These are phyloP conservation scores for Wickerhamiella alocasiicola DNA, from an alignment of 805 yeast genomes.

Conservation along the genomic window DNA sequence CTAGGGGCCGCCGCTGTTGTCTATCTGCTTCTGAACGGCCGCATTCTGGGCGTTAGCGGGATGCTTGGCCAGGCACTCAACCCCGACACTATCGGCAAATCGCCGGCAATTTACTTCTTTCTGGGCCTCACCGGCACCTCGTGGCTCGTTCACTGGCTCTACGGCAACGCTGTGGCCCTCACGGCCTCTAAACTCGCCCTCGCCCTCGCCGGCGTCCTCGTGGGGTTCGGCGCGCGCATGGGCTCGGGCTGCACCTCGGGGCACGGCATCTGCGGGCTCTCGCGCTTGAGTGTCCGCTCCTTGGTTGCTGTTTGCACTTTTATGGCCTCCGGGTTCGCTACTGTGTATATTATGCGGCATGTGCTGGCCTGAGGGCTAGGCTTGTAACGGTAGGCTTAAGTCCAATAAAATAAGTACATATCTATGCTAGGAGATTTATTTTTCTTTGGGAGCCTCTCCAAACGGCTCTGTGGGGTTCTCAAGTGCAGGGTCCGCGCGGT, in stretches of 20 bases:
- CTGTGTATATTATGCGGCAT: slow-evolving; percentile 4
- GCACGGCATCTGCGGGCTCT: slow-evolving; percentile 38
- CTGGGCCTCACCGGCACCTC: slow-evolving; percentile 21
- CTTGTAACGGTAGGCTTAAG: background rate
- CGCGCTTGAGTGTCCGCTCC: slow-evolving; percentile 34
- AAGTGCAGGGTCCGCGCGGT: slow-evolving; percentile 9
- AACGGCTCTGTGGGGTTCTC: background rate
- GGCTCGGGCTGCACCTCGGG: slow-evolving; percentile 45
- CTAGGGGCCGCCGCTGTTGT: slow-evolving; percentile 6
- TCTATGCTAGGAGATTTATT: background rate
- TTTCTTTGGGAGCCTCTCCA: background rate
- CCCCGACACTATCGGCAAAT: background rate
- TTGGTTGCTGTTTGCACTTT: slow-evolving; percentile 34
- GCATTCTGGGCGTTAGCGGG: slow-evolving; percentile 10
- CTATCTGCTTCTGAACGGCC: slow-evolving; percentile 2
- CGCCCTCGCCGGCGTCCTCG: slow-evolving; percentile 30
- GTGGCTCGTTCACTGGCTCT: slow-evolving; percentile 13
- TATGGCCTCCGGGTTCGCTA: slow-evolving; percentile 9
- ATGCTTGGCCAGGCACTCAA: slow-evolving; percentile 8
- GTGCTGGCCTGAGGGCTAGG: background rate
- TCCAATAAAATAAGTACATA: background rate
- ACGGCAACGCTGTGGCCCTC: slow-evolving; percentile 4
- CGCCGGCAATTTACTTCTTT: slow-evolving; percentile 14
- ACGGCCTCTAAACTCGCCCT: slow-evolving; percentile 1
- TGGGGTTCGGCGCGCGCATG: slow-evolving; percentile 36